Conservation (phyloP, 352 stramenopile genomes). For the Pythium utonaiense region DNA sequence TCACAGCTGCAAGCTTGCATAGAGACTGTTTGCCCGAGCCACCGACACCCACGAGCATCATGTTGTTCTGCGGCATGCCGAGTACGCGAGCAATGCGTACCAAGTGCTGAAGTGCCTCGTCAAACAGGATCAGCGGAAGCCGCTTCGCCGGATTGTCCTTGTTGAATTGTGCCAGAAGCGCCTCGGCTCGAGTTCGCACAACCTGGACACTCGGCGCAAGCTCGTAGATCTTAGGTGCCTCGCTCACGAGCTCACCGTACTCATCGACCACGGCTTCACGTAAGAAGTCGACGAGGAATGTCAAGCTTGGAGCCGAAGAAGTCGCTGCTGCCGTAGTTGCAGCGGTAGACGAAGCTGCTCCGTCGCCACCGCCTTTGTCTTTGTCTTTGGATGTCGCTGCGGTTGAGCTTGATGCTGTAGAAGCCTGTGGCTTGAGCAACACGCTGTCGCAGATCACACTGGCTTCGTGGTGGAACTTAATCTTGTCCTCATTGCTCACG, state of each 20-base stretch:
- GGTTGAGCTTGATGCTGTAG: not conserved
- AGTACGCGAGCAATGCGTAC: constrained; percentile 81
- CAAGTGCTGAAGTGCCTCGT: constrained; percentile 86
- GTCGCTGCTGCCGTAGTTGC: not conserved
- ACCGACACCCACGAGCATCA: constrained; percentile 90
- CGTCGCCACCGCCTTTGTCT: constrained; percentile 27
- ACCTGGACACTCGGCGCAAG: constrained; percentile 36
- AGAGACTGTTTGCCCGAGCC: constrained; percentile 88
- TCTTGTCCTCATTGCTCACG: constrained; percentile 69
- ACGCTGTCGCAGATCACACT: constrained; percentile 41
- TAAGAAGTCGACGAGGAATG: constrained; percentile 85
- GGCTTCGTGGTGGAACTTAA: constrained; percentile 58
- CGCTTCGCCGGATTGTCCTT: constrained; percentile 63
- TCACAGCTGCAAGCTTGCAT: constrained; percentile 71
- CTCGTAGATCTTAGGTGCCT: constrained; percentile 86
- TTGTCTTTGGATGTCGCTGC: constrained; percentile 11
- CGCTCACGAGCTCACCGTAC: constrained; percentile 68
- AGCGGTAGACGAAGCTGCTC: too few species aligned
- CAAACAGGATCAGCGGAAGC: constrained; percentile 87
- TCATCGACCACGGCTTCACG: constrained; percentile 80
- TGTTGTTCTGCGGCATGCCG: constrained; percentile 78
- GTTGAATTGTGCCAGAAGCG: constrained; percentile 78
- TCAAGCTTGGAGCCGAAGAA: not conserved
- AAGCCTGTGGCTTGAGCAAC: constrained; percentile 22
- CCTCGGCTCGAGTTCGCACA: constrained; percentile 53